phyloP scores from a whole-genome alignment of 2,329 filamentous ascomycete species.

The Trichophyton schoenleinii region DNA sequence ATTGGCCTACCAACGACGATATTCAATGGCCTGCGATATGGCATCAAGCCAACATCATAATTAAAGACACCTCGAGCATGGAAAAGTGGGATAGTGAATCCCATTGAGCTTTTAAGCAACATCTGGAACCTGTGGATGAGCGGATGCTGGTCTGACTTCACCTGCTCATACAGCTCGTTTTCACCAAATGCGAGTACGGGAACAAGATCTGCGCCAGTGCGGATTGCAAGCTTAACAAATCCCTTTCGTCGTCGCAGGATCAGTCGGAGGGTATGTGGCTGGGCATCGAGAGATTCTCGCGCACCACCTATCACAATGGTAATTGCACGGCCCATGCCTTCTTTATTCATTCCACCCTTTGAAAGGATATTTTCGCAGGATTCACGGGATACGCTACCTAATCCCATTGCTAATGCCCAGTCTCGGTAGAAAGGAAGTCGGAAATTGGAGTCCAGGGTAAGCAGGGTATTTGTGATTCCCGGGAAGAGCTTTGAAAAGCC shows the following conservation, averaged over 20 bases:
- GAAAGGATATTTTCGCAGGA: constrained; percentile 80
- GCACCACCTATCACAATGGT: constrained; percentile 93
- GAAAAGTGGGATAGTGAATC: constrained; percentile 84
- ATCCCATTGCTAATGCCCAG: constrained; percentile 78
- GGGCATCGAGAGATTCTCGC: constrained; percentile 78
- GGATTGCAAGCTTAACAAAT: constrained; percentile 85
- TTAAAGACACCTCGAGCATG: constrained; percentile 91
- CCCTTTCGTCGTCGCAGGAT: constrained; percentile 77
- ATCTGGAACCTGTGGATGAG: constrained; percentile 70
- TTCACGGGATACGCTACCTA: constrained; percentile 80
- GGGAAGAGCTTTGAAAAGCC: constrained; percentile 82
- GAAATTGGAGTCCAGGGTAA: constrained; percentile 95
- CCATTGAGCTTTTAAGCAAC: constrained; percentile 69
- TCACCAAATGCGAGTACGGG: constrained; percentile 89
- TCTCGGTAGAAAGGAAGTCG: constrained; percentile 87
- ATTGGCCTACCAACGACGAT: constrained; percentile 81
- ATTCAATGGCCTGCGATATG: constrained; percentile 76
- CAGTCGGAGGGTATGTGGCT: constrained; percentile 62
- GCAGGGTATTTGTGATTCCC: constrained; percentile 82
- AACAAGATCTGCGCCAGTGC: constrained; percentile 84
- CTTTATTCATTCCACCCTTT: constrained; percentile 60
- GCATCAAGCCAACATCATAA: constrained; percentile 93
- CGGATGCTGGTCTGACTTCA: constrained; percentile 64
- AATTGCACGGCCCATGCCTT: constrained; percentile 88
- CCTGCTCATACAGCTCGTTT: constrained; percentile 89